A percentile compares a stretch with the other conserved stretches of the same genome.
These are phyloP conservation scores for Tardiomyces depauwii DNA, from an alignment of 1,139 yeast genomes.

Conservation along the genomic window DNA sequence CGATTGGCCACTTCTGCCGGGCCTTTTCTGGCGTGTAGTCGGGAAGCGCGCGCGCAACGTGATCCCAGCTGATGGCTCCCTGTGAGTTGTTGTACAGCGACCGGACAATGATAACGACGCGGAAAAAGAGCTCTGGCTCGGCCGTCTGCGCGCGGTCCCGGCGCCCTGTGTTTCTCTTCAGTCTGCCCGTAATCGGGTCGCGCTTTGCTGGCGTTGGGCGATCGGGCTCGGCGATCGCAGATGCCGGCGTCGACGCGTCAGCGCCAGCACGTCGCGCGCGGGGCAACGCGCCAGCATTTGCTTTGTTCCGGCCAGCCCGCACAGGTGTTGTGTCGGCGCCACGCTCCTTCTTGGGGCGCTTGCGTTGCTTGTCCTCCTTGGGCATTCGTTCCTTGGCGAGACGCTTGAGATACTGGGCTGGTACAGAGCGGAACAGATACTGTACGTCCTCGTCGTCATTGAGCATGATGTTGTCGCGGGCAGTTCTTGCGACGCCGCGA, in stretches of 20 bases:
- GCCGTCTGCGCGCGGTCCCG: neutral
- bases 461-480: neutral
- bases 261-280: too few relatives aligned
- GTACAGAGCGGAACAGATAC: neutral
- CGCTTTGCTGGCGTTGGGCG: neutral
- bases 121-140: constrained; percentile 40
- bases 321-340: too few relatives aligned
- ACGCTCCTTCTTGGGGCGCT: too few relatives aligned
- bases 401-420: neutral
- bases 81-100: constrained; percentile 33
- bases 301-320: too few relatives aligned
- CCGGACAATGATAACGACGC: constrained; percentile 54
- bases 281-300: too few relatives aligned
- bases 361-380: too few relatives aligned
- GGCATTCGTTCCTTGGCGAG: neutral
- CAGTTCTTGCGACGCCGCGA: neutral
- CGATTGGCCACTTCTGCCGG: constrained; percentile 49
- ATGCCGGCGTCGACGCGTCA: too few relatives aligned
- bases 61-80: constrained; percentile 45
- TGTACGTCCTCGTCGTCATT: neutral
- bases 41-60: constrained; percentile 37
- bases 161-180: neutral
- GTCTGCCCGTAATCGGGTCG: neutral
- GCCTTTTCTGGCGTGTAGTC: constrained; percentile 31
- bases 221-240: too few relatives aligned